Base-by-base conservation (phyloP, 257 asterid species). In the Solanum chilense region DNA sequence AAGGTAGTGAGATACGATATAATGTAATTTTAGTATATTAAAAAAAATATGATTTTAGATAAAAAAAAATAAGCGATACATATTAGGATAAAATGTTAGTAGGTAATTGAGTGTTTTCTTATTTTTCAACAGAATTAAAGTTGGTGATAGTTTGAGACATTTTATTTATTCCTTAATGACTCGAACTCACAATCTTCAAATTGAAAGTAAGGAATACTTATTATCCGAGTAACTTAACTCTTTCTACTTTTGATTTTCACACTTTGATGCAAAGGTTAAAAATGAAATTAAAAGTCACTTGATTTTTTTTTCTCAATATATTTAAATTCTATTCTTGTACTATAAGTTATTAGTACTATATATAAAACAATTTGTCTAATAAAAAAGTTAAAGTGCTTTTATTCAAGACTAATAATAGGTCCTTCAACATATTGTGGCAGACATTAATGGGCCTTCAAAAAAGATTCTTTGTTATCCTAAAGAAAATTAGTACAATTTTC, bases 371-470 rank as follows among this genome's bases (percentile, higher is more conserved):
- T 4, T 78, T 45, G 10, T 47, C 39, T 60, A 47, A 77, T 25
- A 29, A 45, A 78, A 15, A 42, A 42, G 16, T 80, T 80, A 15
- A 41, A 80, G 44, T 80, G 69, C 69, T 80, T 80, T 80, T 47
- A 49, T 80, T 80, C 44, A 47, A 80, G 68, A 45, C 60, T 78
- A 78, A 44, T 15, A 27, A 78, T 45, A 47, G 44, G 69, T 49
- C 27, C 31, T 27, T 80, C 12, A 8, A 78, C 41, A 25, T 78
- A 78, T 45, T 71, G 25, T 78, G 84, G 84, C 84, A 78, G 85
- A 80, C 85, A 80, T 47, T 80, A 80, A 49, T 80, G 85, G 45
- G 20, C 12, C 69, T 47, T 80, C 85, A 29, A 18, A 78, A 80
- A 27, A 2, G 68, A 80, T 80, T 29, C 3, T 10, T 29, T 18